Percentiles rank a stretch among this genome's conserved stretches.
These are phyloP conservation scores for Cucumis melo DNA, from an alignment of 306 rosid genomes.

Conservation along the genomic window DNA sequence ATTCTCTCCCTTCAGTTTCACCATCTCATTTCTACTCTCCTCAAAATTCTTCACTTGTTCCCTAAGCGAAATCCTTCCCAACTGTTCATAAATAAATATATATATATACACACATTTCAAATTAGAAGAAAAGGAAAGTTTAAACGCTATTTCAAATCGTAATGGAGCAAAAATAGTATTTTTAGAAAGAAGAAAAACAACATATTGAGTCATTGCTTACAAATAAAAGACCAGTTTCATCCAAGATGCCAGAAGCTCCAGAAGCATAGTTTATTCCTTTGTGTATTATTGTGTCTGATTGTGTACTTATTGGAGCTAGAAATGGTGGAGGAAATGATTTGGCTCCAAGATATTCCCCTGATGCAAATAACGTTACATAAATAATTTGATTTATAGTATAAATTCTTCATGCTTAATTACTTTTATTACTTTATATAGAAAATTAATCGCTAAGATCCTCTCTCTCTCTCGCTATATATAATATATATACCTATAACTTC, in stretches of 20 bases:
- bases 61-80: conserved; percentile 32
- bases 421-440: too few species aligned
- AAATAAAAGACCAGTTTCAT: conserved; percentile 30
- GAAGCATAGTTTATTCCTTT: conserved; percentile 44
- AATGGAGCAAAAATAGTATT: too few species aligned
- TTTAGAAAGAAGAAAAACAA: background rate
- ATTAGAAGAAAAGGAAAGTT: too few species aligned
- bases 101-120: background rate
- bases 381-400: background rate
- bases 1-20: conserved; percentile 24
- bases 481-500: too few species aligned
- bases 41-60: conserved; percentile 35
- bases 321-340: conserved; percentile 46
- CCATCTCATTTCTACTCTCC: conserved; percentile 19
- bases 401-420: too few species aligned
- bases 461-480: too few species aligned
- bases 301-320: conserved; percentile 28
- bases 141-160: too few species aligned
- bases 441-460: too few species aligned
- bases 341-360: conserved; percentile 38
- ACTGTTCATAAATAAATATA: conserved; percentile 6
- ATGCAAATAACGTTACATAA: background rate
- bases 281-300: conserved; percentile 7
- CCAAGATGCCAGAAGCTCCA: conserved; percentile 40
- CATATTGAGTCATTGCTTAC: conserved; percentile 13